Evolutionary conservation across 208 protist species (phyloP).

Genomic region (Sergeia podlipaevii): DNA sequence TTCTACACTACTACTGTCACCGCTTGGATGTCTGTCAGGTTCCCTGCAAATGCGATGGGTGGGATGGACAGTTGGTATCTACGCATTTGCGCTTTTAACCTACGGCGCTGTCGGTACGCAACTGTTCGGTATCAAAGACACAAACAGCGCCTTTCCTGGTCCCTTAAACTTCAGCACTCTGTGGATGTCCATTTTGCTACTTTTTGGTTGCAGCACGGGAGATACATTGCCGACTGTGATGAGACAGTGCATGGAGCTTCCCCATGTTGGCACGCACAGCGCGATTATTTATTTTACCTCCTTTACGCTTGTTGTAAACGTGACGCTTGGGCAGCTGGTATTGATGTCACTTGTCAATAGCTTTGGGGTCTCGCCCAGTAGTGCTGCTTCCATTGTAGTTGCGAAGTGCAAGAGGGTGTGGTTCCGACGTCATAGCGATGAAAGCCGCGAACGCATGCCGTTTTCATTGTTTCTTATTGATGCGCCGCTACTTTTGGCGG

Average conservation of each 20-base stretch:
- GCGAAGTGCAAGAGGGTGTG: too few relatives aligned
- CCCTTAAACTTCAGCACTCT: slow-evolving; percentile 47
- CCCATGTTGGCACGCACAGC: slow-evolving; percentile 4
- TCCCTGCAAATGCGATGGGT: too few relatives aligned
- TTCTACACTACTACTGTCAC: too few relatives aligned
- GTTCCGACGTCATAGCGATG: too few relatives aligned
- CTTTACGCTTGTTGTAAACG: not conserved
- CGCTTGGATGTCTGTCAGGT: too few relatives aligned
- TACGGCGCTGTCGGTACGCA: slow-evolving; percentile 48
- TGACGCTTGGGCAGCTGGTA: not conserved
- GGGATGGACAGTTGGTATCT: slow-evolving; percentile 20
- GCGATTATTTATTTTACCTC: slow-evolving; percentile 28
- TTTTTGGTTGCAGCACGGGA: slow-evolving; percentile 51
- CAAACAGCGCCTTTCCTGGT: not conserved
- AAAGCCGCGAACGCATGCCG: too few relatives aligned
- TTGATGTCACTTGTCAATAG: slow-evolving; percentile 6
- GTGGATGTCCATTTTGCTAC: slow-evolving; percentile 35
- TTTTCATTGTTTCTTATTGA: too few relatives aligned
- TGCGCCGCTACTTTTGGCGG: too few relatives aligned
- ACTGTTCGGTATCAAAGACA: slow-evolving; percentile 39
- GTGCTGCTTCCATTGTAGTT: too few relatives aligned
- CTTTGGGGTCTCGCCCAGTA: not conserved
- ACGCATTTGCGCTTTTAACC: slow-evolving; percentile 27
- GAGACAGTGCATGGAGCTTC: slow-evolving; percentile 15
- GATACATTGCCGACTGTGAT: slow-evolving; percentile 36